Evolutionary conservation across 106 monocot genomes (phyloP), one percentile per base, ranked within the genome.

Genomic region (Alisma plantagoaquatica): DNA sequence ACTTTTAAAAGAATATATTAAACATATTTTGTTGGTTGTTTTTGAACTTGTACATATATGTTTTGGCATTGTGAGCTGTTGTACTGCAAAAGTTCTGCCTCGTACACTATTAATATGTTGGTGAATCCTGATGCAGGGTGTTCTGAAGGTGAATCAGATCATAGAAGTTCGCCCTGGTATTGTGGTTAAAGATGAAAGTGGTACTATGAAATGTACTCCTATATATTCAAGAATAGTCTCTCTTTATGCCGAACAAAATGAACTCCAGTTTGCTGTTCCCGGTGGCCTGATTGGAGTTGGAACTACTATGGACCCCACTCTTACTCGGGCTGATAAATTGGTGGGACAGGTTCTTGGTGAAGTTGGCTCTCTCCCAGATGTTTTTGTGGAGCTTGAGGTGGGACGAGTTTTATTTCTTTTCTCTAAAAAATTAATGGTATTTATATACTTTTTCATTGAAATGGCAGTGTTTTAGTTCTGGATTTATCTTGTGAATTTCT

Each of bases 331-430:
- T 26, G 93, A 94, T 70, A 80, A 77, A 51, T 64, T 94, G 29
- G 93, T 94, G 2, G 93, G 93, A 32, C 93, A 94, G 75, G 87
- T 94, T 61, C 93, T 94, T 49, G 93, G 93, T 8, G 80, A 83
- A 77, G 77, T 87, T 55, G 87, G 87, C 23, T 80, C 93, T 1
- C 69, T 94, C 12, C 93, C 93, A 60, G 93, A 94, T 35, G 80
- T 87, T 16, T 94, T 77, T 75, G 77, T 80, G 11, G 93, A 94
- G 61, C 87, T 94, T n/a, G 93, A 94, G 87, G 87, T 86, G 61
- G n/a, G 21, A 19, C n/a, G n/a, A n/a, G n/a, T n/a, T n/a, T n/a
- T n/a, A n/a, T n/a, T n/a, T n/a, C n/a, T n/a, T n/a, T n/a, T n/a
- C n/a, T n/a, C n/a, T n/a, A n/a, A n/a, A n/a, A n/a, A n/a, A n/a